Conservation (phyloP, 2,329 filamentous ascomycete species). For the Sordariomycetes sp. region DNA sequence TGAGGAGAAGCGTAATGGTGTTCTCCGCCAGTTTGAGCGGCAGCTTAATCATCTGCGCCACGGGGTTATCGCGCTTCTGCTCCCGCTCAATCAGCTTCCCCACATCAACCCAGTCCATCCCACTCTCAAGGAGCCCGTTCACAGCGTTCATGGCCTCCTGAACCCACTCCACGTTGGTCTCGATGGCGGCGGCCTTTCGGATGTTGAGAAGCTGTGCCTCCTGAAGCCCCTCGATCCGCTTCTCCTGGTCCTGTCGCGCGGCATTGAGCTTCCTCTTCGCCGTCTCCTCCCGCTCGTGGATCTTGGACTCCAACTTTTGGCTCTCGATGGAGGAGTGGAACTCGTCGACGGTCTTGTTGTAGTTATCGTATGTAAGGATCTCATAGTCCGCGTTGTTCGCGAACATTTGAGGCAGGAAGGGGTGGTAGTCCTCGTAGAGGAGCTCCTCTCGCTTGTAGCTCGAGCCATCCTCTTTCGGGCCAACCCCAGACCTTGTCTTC, state of each 20-base stretch:
- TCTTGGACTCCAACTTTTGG: slow-evolving; percentile 73
- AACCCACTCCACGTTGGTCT: slow-evolving; percentile 81
- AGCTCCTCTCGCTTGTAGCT: slow-evolving; percentile 29
- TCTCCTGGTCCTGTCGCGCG: slow-evolving; percentile 72
- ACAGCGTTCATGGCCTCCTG: slow-evolving; percentile 89
- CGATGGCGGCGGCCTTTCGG: slow-evolving; percentile 78
- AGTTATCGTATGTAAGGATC: slow-evolving; percentile 67
- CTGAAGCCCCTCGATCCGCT: slow-evolving; percentile 73
- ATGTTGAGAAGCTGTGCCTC: slow-evolving; percentile 71
- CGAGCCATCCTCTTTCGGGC: slow-evolving; percentile 6
- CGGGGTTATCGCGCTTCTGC: slow-evolving; percentile 65
- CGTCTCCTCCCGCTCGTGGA: slow-evolving; percentile 68
- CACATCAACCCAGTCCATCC: slow-evolving; percentile 97
- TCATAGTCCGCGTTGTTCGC: slow-evolving; percentile 49
- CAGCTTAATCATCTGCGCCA: slow-evolving; percentile 75
- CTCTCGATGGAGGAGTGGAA: slow-evolving; percentile 96
- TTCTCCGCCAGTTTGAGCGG: slow-evolving; percentile 88
- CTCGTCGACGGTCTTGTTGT: slow-evolving; percentile 88
- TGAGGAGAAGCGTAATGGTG: slow-evolving; percentile 65
- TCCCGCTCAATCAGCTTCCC: slow-evolving; percentile 79
- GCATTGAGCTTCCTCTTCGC: slow-evolving; percentile 77
- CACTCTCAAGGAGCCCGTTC: slow-evolving; percentile 79
- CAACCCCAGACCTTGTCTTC: slow-evolving; percentile 31
- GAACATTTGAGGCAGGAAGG: slow-evolving; percentile 75
- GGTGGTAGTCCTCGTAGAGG: slow-evolving; percentile 91